Base-by-base conservation (phyloP, 140 eudicot genomes). In the Stevia rebaudiana region DNA sequence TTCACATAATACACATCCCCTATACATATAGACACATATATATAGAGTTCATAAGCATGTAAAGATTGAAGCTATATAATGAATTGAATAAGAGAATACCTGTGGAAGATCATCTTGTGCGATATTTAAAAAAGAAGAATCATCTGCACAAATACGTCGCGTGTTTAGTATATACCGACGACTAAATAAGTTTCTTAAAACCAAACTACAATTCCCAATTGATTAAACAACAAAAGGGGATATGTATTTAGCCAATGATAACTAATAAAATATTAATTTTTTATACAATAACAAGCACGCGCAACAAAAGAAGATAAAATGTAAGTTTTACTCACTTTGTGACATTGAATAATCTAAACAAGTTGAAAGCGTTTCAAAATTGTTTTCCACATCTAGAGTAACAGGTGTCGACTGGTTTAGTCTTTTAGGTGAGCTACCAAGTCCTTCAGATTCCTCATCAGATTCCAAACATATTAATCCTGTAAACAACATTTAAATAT, bases 391-490 rank as follows among this genome's bases (percentile, higher is more conserved):
- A 24, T 79, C 76, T 21, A 71, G 18, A 57, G 41, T 16, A 77
- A 59, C 69, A 72, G 23, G 49, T 8, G 23, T 33, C n/a, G 60
- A 40, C 68, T 74, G 72, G 19, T 57, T 65, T 50, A 33, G 19
- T 70, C 72, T 67, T 63, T 58, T 35, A 23, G 55, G 35, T 28
- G 40, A 67, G 53, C 41, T 63, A 37, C 74, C 74, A 69, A 50
- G 44, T 40, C 42, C 65, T 61, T 81, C 91, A 33, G 70, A 80
- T 44, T 89, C 97, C 63, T 70, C 75, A 16, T 89, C 97, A 31
- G 97, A 89, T 70, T 76, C 97, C 81, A 89, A 69, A 42, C 80
- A 69, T 76, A 85, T 86, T 58, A 75, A 70, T 73, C 82, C 83
- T 79, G 53, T 37, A 67, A 73, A 15, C 11, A 33, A 70, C 13